A percentile compares a stretch with the other conserved stretches of the same genome.
These are phyloP conservation scores for Calocera viscosa DNA, from an alignment of 768 basidiomycete genomes.

Conservation along the genomic window DNA sequence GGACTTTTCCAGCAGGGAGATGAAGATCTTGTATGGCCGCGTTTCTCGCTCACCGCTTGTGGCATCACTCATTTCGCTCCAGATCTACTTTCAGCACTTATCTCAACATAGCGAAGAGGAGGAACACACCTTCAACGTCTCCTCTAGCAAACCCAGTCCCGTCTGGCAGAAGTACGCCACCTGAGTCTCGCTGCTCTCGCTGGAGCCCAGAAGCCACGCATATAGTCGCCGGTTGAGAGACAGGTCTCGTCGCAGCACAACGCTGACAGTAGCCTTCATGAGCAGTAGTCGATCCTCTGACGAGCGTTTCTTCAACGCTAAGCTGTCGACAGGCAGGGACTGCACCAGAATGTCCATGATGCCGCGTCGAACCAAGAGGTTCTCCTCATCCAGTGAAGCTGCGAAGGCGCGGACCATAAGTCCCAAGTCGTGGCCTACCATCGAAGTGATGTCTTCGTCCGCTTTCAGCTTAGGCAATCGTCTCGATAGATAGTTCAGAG, in stretches of 20 bases:
- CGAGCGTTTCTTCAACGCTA: conserved; percentile 48
- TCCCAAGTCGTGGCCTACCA: conserved; percentile 77
- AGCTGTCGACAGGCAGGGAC: conserved; percentile 59
- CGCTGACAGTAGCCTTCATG: conserved; percentile 72
- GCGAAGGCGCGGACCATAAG: conserved; percentile 90
- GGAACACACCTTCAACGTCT: conserved; percentile 64
- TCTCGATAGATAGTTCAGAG: conserved; percentile 75
- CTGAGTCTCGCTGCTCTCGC: conserved; percentile 66
- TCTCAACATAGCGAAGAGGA: conserved; percentile 5
- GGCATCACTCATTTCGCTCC: conserved; percentile 68
- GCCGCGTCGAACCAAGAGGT: conserved; percentile 78
- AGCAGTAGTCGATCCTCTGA: conserved; percentile 66
- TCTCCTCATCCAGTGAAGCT: conserved; percentile 84
- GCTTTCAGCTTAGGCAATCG: conserved; percentile 58
- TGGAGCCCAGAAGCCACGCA: conserved; percentile 80
- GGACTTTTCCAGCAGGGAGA: conserved; percentile 92
- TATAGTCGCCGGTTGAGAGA: conserved; percentile 87
- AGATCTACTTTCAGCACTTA: conserved; percentile 8
- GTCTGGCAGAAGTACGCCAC: conserved; percentile 54
- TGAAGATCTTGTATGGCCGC: conserved; percentile 88
- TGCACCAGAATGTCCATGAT: conserved; percentile 75
- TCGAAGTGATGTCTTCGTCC: conserved; percentile 59
- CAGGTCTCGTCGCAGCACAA: conserved; percentile 84
- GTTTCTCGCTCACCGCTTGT: conserved; percentile 64
- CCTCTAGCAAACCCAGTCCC: conserved; percentile 53